These are phyloP conservation scores for Cicer arietinum DNA, from an alignment of 306 rosid species.

Conservation along the genomic window DNA sequence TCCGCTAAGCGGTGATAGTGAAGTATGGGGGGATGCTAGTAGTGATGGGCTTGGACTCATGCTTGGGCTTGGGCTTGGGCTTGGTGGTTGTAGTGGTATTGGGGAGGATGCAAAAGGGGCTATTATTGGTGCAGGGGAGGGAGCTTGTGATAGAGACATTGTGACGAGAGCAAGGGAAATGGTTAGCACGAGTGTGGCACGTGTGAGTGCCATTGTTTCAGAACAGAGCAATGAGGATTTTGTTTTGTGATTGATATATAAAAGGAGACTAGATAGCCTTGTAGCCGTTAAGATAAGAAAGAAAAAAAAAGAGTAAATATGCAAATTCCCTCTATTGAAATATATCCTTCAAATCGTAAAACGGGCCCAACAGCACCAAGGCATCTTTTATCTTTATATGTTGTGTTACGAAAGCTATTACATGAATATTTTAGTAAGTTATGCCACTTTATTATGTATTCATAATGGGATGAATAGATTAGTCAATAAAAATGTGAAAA, in stretches of 20 bases:
- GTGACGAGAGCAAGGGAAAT: constrained; percentile 51
- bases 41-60: constrained; percentile 16
- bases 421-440: background rate
- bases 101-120: constrained; percentile 32
- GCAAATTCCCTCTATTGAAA: too few species aligned
- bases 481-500: too few species aligned
- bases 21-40: background rate
- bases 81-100: constrained; percentile 16
- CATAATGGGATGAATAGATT: too few species aligned
- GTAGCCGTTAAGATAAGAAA: too few species aligned
- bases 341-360: too few species aligned
- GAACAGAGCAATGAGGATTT: constrained; percentile 35
- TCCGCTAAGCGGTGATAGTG: constrained; percentile 4
- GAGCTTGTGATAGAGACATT: constrained; percentile 59
- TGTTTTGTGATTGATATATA: constrained; percentile 33
- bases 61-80: constrained; percentile 8
- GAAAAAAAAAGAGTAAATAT: too few species aligned
- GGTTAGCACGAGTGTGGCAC: constrained; percentile 54
- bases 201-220: constrained; percentile 58
- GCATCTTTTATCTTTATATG: background rate
- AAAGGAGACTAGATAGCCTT: too few species aligned
- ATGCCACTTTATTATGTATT: background rate
- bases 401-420: background rate
- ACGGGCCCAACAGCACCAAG: too few species aligned
- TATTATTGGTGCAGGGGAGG: constrained; percentile 50